These are phyloP conservation scores for Ramalina peruviana DNA, from an alignment of 495 filamentous ascomycete genomes.

Conservation along the genomic window DNA sequence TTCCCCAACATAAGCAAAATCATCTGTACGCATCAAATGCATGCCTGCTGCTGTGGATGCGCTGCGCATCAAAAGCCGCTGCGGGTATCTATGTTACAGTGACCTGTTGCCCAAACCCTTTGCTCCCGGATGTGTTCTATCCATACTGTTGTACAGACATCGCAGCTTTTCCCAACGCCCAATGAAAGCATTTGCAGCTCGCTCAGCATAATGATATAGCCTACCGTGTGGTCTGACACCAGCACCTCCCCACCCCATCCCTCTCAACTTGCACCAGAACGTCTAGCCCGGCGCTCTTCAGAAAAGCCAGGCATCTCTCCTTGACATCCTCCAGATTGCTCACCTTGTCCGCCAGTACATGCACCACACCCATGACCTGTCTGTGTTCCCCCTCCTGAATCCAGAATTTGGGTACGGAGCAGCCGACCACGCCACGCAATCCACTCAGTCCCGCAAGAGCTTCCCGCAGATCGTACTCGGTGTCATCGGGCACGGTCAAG, in stretches of 20 bases:
- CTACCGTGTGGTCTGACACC: conserved; percentile 37
- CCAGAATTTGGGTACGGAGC: conserved; percentile 88
- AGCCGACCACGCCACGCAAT: conserved; percentile 71
- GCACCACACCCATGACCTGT: conserved; percentile 61
- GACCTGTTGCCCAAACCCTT: no score
- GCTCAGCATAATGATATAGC: no score
- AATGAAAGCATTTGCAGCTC: no score
- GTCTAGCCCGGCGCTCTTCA: conserved; percentile 51
- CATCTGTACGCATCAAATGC: no score
- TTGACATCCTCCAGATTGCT: conserved; percentile 67
- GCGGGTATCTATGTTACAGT: no score
- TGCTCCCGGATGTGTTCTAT: no score
- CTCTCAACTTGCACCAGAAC: conserved; percentile 65
- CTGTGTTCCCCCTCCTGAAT: conserved; percentile 56
- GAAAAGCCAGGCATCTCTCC: conserved; percentile 42
- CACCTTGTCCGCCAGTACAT: conserved; percentile 57
- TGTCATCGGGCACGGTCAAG: conserved; percentile 68
- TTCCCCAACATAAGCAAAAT: no score
- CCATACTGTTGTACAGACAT: no score
- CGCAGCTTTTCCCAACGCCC: no score
- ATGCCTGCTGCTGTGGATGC: no score
- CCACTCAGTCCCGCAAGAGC: conserved; percentile 71
- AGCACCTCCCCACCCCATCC: conserved; percentile 63
- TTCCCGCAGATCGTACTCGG: conserved; percentile 80
- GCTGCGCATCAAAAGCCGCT: no score